Evolutionary conservation across 768 basidiomycete genomes (phyloP).

Genomic region (Macrolepiota fuliginosa): DNA sequence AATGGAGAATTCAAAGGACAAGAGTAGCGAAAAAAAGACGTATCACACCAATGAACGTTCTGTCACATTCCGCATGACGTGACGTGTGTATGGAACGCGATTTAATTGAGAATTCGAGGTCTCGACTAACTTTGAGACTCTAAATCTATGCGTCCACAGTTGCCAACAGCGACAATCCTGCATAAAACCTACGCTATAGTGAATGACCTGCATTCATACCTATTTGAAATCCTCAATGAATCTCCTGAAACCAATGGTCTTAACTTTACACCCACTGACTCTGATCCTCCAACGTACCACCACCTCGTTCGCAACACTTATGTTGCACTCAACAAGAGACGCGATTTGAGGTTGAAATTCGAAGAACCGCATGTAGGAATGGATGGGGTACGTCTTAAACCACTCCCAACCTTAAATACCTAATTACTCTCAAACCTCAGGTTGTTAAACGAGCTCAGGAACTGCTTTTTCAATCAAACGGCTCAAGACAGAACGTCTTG

Average conservation of each 20-base stretch:
- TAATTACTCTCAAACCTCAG: conserved; percentile 29
- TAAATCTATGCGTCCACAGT: conserved; percentile 6
- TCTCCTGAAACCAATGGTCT: background rate
- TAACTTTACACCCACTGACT: conserved; percentile 16
- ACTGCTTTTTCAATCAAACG: conserved; percentile 42
- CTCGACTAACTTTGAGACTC: background rate
- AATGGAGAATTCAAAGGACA: too few species aligned
- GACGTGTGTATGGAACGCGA: background rate
- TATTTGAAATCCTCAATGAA: conserved; percentile 32
- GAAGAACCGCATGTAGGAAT: conserved; percentile 8
- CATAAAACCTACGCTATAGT: conserved; percentile 43
- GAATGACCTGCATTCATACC: conserved; percentile 34
- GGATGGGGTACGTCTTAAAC: conserved; percentile 29
- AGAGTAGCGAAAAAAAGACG: too few species aligned
- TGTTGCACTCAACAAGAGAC: background rate
- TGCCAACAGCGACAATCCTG: conserved; percentile 33
- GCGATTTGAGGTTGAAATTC: background rate
- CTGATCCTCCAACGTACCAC: conserved; percentile 27
- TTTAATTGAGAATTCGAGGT: background rate
- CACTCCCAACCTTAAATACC: background rate
- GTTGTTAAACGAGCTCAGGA: conserved; percentile 62
- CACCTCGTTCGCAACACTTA: conserved; percentile 21
- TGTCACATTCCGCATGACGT: background rate
- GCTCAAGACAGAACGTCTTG: conserved; percentile 51
- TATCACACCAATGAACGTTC: background rate